phyloP scores from a whole-genome alignment of 176 grass and related monocot genomes.

The bread wheat (Triticum aestivum) region IWGSC_CS_RefSeq_v2.1 NC_057807.1:621141900-621142399 shows the following conservation, averaged over 20 bases:
- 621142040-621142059: too few species aligned
- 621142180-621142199: constrained; percentile 65
- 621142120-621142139: constrained; percentile 43
- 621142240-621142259: too few species aligned
- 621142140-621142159: constrained; percentile 68
- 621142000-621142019: constrained; percentile 50
- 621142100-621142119: not conserved
- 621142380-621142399: constrained; percentile 70
- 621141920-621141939: not conserved
- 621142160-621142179: constrained; percentile 37
- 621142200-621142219: constrained; percentile 46
- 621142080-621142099: too few species aligned
- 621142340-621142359: constrained; percentile 78
- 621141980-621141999: constrained; percentile 68
- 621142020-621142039: too few species aligned
- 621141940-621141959: constrained; percentile 64
- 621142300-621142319: not conserved
- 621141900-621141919: too few species aligned
- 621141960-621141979: constrained; percentile 61
- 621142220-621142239: too few species aligned
- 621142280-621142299: not conserved
- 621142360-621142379: constrained; percentile 81
- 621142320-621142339: constrained; percentile 29
- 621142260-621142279: too few species aligned
- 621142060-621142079: too few species aligned